Conservation (phyloP, 2,329 filamentous ascomycete genomes). For the Diaporthe sp. region DNA sequence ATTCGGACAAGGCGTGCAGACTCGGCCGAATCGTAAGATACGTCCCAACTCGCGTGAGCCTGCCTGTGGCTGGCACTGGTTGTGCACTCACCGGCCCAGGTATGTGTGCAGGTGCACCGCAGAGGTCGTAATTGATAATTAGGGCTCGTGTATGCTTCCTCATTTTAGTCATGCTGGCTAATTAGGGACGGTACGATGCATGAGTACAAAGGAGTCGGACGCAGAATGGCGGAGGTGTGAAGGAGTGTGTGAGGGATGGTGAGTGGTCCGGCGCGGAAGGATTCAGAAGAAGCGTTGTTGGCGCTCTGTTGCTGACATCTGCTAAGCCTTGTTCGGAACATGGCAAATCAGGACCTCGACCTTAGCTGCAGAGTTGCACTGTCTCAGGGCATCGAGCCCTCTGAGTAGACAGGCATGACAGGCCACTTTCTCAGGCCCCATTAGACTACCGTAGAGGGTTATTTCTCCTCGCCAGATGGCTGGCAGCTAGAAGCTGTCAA, state of each 20-base stretch:
- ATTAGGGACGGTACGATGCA: background rate
- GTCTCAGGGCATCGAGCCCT: slow-evolving; percentile 16
- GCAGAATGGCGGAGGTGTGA: background rate
- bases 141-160: background rate
- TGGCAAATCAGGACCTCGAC: slow-evolving; percentile 11
- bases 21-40: background rate
- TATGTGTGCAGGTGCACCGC: background rate
- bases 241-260: background rate
- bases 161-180: background rate
- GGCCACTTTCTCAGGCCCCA: background rate
- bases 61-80: background rate
- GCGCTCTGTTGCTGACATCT: slow-evolving; percentile 19
- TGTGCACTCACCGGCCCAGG: background rate
- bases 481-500: background rate
- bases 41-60: background rate
- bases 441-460: background rate
- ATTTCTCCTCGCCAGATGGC: background rate
- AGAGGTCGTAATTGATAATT: background rate
- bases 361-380: background rate
- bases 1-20: background rate
- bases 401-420: background rate
- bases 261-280: slow-evolving; percentile 3
- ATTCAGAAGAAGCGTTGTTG: slow-evolving; percentile 24
- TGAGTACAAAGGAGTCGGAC: background rate
- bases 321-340: slow-evolving; percentile 29